Percentiles rank a stretch among this genome's conserved stretches.
Evolutionary conservation across 176 grass and related monocot genomes (phyloP).

Genomic region (Triticum timopheevii): DNA sequence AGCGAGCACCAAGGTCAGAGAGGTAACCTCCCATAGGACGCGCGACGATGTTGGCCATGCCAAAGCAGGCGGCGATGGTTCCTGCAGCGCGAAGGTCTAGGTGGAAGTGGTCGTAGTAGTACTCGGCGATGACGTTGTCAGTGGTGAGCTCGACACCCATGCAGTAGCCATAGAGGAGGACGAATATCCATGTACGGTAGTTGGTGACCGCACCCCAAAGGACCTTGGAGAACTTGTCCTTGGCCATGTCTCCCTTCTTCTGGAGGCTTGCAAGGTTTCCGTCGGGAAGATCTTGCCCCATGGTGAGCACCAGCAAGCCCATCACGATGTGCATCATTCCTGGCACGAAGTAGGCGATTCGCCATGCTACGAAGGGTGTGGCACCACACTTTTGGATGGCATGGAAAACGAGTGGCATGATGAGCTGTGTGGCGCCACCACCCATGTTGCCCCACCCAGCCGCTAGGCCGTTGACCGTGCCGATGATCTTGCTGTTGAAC

Average conservation of each 20-base stretch:
- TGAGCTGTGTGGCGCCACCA: neutral
- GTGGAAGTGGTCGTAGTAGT: constrained; percentile 74
- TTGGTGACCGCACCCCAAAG: constrained; percentile 62
- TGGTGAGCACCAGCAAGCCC: neutral
- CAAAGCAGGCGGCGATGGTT: constrained; percentile 82
- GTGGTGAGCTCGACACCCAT: constrained; percentile 94
- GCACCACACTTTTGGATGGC: neutral
- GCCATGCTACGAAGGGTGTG: neutral
- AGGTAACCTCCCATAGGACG: constrained; percentile 59
- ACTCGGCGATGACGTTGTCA: constrained; percentile 88
- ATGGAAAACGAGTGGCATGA: neutral
- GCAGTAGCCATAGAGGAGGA: constrained; percentile 68
- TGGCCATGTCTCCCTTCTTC: constrained; percentile 60
- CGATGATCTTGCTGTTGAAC: constrained; percentile 91
- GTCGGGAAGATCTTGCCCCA: neutral
- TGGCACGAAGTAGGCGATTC: neutral
- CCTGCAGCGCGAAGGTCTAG: constrained; percentile 71
- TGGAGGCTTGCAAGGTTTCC: constrained; percentile 22
- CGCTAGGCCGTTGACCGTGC: neutral
- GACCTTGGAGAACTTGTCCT: constrained; percentile 85
- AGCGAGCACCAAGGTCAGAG: constrained; percentile 52
- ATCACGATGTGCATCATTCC: neutral
- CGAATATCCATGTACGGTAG: constrained; percentile 89
- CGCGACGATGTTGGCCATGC: constrained; percentile 82
- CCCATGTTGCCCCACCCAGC: neutral